phyloP scores from a whole-genome alignment of 768 basidiomycete species.

The Basidioascus undulatus region DNA sequence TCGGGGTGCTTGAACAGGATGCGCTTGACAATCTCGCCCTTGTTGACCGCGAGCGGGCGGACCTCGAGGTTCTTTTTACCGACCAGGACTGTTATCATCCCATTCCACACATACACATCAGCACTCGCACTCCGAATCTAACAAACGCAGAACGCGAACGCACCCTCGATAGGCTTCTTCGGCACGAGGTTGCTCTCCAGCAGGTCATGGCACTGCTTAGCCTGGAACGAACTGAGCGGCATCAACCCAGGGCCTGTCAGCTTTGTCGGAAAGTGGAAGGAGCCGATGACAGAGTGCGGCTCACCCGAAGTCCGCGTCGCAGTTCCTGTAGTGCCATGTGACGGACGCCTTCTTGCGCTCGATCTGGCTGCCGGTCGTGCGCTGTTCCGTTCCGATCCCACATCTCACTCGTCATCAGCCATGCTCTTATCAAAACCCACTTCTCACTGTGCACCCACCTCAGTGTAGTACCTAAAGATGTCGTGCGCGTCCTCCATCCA shows the following conservation, averaged over 20 bases:
- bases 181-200: slow-evolving; percentile 82
- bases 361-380: slow-evolving; percentile 86
- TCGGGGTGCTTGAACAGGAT: slow-evolving; percentile 81
- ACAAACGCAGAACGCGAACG: slow-evolving; percentile 7
- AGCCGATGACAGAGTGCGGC: slow-evolving; percentile 17
- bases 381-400: slow-evolving; percentile 19
- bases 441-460: slow-evolving; percentile 26
- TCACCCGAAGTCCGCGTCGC: slow-evolving; percentile 92
- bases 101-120: neutral
- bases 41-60: slow-evolving; percentile 81
- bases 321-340: slow-evolving; percentile 88
- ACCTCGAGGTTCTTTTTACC: slow-evolving; percentile 99
- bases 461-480: slow-evolving; percentile 88
- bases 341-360: slow-evolving; percentile 94
- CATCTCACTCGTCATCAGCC: neutral
- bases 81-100: slow-evolving; percentile 38
- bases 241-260: too few relatives aligned
- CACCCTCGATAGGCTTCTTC: slow-evolving; percentile 81
- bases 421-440: neutral
- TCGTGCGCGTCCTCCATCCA: slow-evolving; percentile 94
- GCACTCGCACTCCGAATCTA: neutral
- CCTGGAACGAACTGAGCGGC: slow-evolving; percentile 83
- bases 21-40: slow-evolving; percentile 94
- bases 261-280: too few relatives aligned
- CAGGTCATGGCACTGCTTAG: slow-evolving; percentile 85